Conservation (phyloP, 768 basidiomycete genomes). For the Gelatoporia subvermispora region DNA sequence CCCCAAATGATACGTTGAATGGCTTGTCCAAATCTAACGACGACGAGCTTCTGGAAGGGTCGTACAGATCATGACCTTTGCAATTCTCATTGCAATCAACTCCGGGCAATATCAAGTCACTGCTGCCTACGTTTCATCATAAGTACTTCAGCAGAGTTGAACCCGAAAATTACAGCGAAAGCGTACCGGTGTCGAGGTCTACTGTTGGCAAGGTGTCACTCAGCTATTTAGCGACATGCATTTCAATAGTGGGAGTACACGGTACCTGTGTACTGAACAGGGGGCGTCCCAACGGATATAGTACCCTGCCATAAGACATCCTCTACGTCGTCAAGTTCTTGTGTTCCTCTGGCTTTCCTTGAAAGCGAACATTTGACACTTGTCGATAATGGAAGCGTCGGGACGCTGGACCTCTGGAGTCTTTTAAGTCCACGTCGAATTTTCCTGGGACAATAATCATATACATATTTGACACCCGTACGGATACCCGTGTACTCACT, state of each 20-base stretch:
- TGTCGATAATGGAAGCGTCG: too few species aligned
- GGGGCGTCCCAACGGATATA: slow-evolving; percentile 45
- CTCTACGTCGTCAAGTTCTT: too few species aligned
- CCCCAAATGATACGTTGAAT: slow-evolving; percentile 44
- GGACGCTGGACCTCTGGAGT: too few species aligned
- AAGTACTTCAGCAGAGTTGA: too few species aligned
- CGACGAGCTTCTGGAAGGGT: slow-evolving; percentile 34
- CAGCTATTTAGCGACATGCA: not conserved
- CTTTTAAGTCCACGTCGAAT: too few species aligned
- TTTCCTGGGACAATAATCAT: too few species aligned
- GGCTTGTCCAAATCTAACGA: slow-evolving; percentile 25
- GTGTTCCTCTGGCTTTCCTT: too few species aligned
- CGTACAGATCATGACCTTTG: slow-evolving; percentile 33
- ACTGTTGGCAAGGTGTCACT: slow-evolving; percentile 24
- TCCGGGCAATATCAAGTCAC: slow-evolving; percentile 45
- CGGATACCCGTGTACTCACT: too few species aligned
- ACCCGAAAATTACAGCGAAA: too few species aligned
- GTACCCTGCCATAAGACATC: slow-evolving; percentile 38
- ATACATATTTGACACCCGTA: too few species aligned
- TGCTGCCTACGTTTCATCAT: slow-evolving; percentile 28
- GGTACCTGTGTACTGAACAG: slow-evolving; percentile 6
- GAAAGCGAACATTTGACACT: too few species aligned
- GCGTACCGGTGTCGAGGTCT: slow-evolving; percentile 42
- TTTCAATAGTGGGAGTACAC: not conserved
- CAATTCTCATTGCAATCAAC: slow-evolving; percentile 31